Conservation (phyloP, 305 asterid species). For the Euphrasia arctica region DNA sequence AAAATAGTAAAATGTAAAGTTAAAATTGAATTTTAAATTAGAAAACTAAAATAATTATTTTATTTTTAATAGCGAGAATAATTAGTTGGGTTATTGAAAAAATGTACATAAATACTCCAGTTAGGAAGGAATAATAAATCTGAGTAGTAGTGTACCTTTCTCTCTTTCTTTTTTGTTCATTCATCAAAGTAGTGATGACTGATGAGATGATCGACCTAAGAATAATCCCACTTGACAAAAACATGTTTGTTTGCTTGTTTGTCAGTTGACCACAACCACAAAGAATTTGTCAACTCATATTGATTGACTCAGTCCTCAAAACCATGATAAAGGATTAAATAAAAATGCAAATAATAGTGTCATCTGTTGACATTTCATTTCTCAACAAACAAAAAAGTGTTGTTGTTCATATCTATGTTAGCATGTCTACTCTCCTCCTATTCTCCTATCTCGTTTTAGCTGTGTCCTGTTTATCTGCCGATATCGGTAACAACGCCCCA, state of each 20-base stretch:
- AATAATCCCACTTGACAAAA: neutral
- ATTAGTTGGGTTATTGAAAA: too few species aligned
- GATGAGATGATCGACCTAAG: too few species aligned
- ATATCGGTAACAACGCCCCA: neutral
- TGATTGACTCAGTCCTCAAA: neutral
- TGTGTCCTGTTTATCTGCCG: constrained; percentile 5
- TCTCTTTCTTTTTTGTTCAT: too few species aligned
- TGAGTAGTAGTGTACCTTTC: too few species aligned
- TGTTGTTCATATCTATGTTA: neutral
- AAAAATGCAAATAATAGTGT: neutral
- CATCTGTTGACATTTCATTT: neutral
- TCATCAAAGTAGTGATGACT: too few species aligned
- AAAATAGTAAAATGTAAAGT: too few species aligned
- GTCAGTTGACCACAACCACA: neutral
- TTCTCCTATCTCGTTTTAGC: neutral
- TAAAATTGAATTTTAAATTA: too few species aligned
- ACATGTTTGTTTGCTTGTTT: neutral
- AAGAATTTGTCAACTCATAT: neutral
- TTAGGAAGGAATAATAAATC: too few species aligned
- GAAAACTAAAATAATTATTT: too few species aligned
- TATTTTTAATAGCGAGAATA: too few species aligned
- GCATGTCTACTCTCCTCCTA: neutral
- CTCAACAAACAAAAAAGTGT: neutral
- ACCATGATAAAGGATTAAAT: neutral
- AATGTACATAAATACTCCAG: too few species aligned